A percentile compares a stretch with the other conserved stretches of the same genome.
phyloP scores from a whole-genome alignment of 2,329 filamentous ascomycete genomes.

The Colletotrichum orbiculare region DNA sequence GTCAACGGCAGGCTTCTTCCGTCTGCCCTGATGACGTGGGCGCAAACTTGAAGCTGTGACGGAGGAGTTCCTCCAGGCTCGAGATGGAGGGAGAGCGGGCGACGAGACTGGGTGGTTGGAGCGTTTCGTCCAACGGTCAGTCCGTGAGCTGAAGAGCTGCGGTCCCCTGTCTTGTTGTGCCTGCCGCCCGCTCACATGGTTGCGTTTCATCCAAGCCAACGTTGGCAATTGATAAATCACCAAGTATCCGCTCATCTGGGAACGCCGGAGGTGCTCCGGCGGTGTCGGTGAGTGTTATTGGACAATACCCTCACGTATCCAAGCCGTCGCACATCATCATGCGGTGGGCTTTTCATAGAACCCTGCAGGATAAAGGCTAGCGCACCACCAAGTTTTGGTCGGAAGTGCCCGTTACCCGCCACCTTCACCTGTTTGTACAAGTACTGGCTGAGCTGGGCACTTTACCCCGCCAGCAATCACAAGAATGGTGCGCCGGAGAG shows the following conservation, averaged over 20 bases:
- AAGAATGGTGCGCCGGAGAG: background rate
- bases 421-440: background rate
- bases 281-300: background rate
- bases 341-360: background rate
- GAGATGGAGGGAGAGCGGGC: background rate
- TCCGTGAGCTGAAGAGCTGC: slow-evolving; percentile 2
- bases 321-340: slow-evolving; percentile 3
- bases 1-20: slow-evolving; percentile 7
- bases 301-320: background rate
- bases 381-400: background rate
- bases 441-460: background rate
- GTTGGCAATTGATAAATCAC: slow-evolving; percentile 6
- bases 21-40: slow-evolving; percentile 19
- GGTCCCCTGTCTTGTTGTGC: background rate
- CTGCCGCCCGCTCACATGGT: slow-evolving; percentile 8
- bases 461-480: no score
- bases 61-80: slow-evolving; percentile 20
- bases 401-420: slow-evolving; percentile 24
- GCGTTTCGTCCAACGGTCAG: slow-evolving; percentile 7
- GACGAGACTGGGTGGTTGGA: background rate
- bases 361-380: slow-evolving; percentile 1
- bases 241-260: slow-evolving; percentile 19
- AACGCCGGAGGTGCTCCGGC: slow-evolving; percentile 13
- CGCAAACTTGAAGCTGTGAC: background rate
- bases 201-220: slow-evolving; percentile 1